Conservation (phyloP, 2,329 filamentous ascomycete genomes). For the Alternaria gaisen region DNA sequence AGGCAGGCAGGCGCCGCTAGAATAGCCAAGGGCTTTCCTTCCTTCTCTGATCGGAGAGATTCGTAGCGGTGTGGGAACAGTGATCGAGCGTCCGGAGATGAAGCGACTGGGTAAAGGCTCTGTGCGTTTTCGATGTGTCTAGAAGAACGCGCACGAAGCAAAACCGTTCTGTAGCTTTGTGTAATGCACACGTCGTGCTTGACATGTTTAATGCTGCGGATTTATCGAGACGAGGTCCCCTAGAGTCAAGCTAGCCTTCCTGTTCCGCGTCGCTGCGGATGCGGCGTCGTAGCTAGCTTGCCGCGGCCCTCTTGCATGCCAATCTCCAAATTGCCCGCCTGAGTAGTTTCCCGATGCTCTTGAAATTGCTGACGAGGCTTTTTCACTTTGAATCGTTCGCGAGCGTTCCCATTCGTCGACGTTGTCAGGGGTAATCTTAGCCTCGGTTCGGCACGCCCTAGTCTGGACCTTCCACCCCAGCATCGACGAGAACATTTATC, state of each 20-base stretch:
- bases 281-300: conserved; percentile 5
- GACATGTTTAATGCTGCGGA: neutral
- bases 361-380: conserved; percentile 28
- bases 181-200: conserved; percentile 2
- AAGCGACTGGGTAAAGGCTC: conserved; percentile 2
- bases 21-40: neutral
- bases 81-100: conserved; percentile 1
- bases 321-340: conserved; percentile 9
- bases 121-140: conserved; percentile 10
- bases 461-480: conserved; percentile 23
- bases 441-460: conserved; percentile 40
- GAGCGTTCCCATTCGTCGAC: conserved; percentile 22
- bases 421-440: conserved; percentile 22
- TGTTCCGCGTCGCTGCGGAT: neutral
- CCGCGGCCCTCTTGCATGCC: conserved; percentile 9
- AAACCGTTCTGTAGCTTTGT: conserved; percentile 5
- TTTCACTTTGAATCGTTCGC: conserved; percentile 16
- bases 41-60: neutral
- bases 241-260: neutral
- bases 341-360: conserved; percentile 15
- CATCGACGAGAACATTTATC: conserved; percentile 18
- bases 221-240: neutral
- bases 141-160: conserved; percentile 1
- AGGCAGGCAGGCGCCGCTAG: conserved; percentile 15
- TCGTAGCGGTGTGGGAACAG: conserved; percentile 1